Percentiles rank a stretch among this genome's conserved stretches.
These are phyloP conservation scores for Agapanthus africanus DNA, from an alignment of 106 monocot species.

Conservation along the genomic window DNA sequence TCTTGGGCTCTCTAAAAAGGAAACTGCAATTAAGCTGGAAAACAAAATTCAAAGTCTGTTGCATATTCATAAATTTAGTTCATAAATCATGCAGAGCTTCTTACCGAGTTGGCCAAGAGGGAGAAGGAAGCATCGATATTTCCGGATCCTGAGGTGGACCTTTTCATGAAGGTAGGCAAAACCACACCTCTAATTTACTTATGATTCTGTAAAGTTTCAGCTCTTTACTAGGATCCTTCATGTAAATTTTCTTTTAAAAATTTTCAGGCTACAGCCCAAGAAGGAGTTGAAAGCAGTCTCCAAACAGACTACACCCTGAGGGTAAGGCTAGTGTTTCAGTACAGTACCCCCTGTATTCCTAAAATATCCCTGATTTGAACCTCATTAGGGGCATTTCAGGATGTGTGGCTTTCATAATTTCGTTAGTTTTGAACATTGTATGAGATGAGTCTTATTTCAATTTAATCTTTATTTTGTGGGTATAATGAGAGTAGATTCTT, in stretches of 20 bases:
- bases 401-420: neutral
- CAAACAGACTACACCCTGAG: slow-evolving; percentile 68
- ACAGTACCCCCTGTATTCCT: neutral
- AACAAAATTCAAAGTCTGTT: neutral
- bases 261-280: slow-evolving; percentile 51
- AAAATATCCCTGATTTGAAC: neutral
- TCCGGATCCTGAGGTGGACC: slow-evolving; percentile 74
- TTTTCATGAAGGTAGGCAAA: slow-evolving; percentile 70
- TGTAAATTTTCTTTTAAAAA: neutral
- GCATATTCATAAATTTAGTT: slow-evolving; percentile 8
- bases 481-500: slow-evolving; percentile 5
- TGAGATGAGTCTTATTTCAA: neutral
- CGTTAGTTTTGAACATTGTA: neutral
- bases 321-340: slow-evolving; percentile 24
- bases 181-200: neutral
- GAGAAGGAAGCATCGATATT: slow-evolving; percentile 54
- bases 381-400: neutral
- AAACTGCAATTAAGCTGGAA: neutral
- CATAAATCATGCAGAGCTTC: slow-evolving; percentile 34
- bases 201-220: neutral
- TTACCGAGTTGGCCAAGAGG: slow-evolving; percentile 49
- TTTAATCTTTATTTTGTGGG: neutral
- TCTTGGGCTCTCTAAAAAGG: neutral
- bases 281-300: slow-evolving; percentile 39
- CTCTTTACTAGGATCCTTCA: neutral